A percentile compares a stretch with the other conserved stretches of the same genome.
Evolutionary conservation across 441 rosid species (phyloP).

Genomic region (Populus hybrid): DNA sequence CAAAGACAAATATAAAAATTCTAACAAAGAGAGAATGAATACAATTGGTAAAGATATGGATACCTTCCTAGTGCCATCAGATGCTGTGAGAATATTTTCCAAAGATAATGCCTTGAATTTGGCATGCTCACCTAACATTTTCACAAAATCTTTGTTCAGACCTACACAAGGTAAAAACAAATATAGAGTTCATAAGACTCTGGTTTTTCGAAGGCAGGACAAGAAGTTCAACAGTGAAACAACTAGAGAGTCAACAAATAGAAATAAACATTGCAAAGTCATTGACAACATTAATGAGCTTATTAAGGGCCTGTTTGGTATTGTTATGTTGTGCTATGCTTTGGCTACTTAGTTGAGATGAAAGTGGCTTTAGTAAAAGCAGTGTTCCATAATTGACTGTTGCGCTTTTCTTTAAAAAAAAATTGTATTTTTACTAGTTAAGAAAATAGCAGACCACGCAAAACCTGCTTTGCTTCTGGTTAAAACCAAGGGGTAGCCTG

Average conservation of each 20-base stretch:
- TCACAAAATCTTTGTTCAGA: conserved; percentile 81
- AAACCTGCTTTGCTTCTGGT: background rate
- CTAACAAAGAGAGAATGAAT: background rate
- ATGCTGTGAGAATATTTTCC: conserved; percentile 59
- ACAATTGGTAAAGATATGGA: conserved; percentile 13
- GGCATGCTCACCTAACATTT: conserved; percentile 59
- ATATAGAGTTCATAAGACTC: background rate
- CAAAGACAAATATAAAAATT: background rate
- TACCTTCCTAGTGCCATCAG: conserved; percentile 94
- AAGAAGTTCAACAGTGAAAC: background rate
- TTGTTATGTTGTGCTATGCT: background rate
- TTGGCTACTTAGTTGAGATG: background rate
- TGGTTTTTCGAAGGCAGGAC: background rate
- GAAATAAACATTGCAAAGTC: background rate
- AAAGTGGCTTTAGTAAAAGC: background rate
- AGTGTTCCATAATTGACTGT: background rate
- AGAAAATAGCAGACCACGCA: background rate
- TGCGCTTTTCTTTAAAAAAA: background rate
- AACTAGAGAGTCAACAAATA: background rate
- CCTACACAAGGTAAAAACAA: conserved; percentile 34
- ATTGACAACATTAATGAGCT: background rate
- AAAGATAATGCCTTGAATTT: conserved; percentile 62
- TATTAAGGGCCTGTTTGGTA: background rate
- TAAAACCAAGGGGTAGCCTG: background rate
- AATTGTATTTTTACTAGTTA: too few relatives aligned